phyloP scores from a whole-genome alignment of 805 yeast species.

The Ogataea minuta region DNA sequence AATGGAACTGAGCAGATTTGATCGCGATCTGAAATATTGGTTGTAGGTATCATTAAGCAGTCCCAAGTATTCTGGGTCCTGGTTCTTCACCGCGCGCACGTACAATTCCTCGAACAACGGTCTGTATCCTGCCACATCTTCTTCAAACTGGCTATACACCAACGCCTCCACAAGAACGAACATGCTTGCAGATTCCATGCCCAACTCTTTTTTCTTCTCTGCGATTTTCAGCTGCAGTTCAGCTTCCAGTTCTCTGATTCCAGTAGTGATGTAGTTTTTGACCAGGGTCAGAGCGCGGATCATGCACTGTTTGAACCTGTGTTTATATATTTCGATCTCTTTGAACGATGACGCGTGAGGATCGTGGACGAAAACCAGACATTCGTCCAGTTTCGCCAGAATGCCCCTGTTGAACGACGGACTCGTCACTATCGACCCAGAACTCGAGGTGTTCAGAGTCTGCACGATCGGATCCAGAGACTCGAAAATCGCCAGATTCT shows the following conservation, averaged over 20 bases:
- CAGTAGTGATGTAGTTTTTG: slow-evolving; percentile 58
- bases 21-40: slow-evolving; percentile 60
- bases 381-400: slow-evolving; percentile 60
- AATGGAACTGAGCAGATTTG: slow-evolving; percentile 43
- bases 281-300: slow-evolving; percentile 76
- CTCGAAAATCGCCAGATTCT: slow-evolving; percentile 60
- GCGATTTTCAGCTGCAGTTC: slow-evolving; percentile 20
- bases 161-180: slow-evolving; percentile 58
- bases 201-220: slow-evolving; percentile 17
- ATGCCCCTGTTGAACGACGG: slow-evolving; percentile 51
- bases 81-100: slow-evolving; percentile 20
- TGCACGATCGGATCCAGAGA: slow-evolving; percentile 67
- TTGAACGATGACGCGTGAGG: slow-evolving; percentile 52
- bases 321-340: slow-evolving; percentile 66
- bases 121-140: slow-evolving; percentile 23
- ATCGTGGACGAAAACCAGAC: slow-evolving; percentile 56
- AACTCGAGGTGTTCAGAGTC: slow-evolving; percentile 59
- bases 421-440: slow-evolving; percentile 65
- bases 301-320: slow-evolving; percentile 79
- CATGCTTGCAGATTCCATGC: slow-evolving; percentile 17
- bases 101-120: slow-evolving; percentile 30
- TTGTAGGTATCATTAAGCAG: slow-evolving; percentile 62
- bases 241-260: slow-evolving; percentile 36
- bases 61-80: slow-evolving; percentile 52
- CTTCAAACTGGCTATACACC: slow-evolving; percentile 61